Percentiles rank a stretch among this genome's conserved stretches.
Conservation (phyloP, 805 yeast species). For the Lipomyces chichibuensis region DNA sequence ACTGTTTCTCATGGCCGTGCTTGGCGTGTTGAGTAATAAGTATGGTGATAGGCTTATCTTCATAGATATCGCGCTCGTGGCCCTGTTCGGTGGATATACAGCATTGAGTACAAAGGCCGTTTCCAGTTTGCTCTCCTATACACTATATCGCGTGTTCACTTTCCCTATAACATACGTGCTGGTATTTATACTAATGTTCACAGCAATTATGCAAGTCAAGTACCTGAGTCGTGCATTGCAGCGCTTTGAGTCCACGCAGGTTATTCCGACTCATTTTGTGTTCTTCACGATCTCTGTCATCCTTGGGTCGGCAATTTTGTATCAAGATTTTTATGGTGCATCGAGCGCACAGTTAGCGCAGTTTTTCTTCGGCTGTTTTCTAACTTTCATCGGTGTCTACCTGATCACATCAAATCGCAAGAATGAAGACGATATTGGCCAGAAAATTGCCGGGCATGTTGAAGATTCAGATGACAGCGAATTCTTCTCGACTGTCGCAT, state of each 20-base stretch:
- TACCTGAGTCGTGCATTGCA: constrained; percentile 48
- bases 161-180: constrained; percentile 45
- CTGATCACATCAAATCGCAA: constrained; percentile 41
- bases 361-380: constrained; percentile 46
- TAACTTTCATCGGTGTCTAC: constrained; percentile 51
- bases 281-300: constrained; percentile 52
- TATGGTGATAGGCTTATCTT: constrained; percentile 38
- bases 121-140: constrained; percentile 42
- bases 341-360: constrained; percentile 35
- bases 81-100: constrained; percentile 52
- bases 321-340: constrained; percentile 48
- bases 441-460: constrained; percentile 1
- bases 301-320: constrained; percentile 50
- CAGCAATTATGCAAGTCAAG: constrained; percentile 50
- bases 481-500: constrained; percentile 27
- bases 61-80: constrained; percentile 47
- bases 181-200: constrained; percentile 43
- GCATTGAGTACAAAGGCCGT: constrained; percentile 53
- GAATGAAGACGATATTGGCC: neutral
- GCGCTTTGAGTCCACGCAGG: constrained; percentile 51
- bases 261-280: constrained; percentile 56
- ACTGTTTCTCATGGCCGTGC: constrained; percentile 22
- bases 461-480: constrained; percentile 3
- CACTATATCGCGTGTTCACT: constrained; percentile 36
- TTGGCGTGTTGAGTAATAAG: constrained; percentile 28